Conservation (phyloP, 225 moss, liverwort and hornwort species). For the Pseudoscleropodium purum region DNA sequence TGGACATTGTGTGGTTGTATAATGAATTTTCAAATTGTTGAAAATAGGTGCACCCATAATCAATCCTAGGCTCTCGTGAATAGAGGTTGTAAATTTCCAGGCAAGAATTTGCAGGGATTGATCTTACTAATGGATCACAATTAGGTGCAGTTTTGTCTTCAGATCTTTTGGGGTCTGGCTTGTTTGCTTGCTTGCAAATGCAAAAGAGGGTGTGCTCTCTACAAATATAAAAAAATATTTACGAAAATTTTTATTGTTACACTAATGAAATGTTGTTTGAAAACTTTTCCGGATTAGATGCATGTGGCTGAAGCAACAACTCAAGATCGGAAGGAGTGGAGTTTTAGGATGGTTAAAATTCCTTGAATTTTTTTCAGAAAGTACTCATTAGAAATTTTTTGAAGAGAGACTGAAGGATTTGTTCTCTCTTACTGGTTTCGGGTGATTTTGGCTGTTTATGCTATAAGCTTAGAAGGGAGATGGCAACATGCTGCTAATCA, state of each 20-base stretch:
- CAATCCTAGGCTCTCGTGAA: neutral
- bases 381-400: fast-evolving
- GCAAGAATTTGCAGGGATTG: neutral
- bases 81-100: neutral
- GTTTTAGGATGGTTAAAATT: neutral
- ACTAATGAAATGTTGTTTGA: neutral
- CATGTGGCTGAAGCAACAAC: neutral
- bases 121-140: neutral
- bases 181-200: neutral
- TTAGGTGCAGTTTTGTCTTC: neutral
- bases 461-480: neutral
- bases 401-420: no score
- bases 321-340: neutral
- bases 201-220: neutral
- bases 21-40: neutral
- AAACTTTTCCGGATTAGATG: no score
- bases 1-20: neutral
- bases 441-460: neutral
- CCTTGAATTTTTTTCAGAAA: neutral
- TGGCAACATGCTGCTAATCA: neutral
- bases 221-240: no score
- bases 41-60: neutral
- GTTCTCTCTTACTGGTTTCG: neutral
- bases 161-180: neutral
- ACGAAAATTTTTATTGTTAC: neutral